These are phyloP conservation scores for Graphium sp. DNA, from an alignment of 2,329 filamentous ascomycete species.

Conservation along the genomic window DNA sequence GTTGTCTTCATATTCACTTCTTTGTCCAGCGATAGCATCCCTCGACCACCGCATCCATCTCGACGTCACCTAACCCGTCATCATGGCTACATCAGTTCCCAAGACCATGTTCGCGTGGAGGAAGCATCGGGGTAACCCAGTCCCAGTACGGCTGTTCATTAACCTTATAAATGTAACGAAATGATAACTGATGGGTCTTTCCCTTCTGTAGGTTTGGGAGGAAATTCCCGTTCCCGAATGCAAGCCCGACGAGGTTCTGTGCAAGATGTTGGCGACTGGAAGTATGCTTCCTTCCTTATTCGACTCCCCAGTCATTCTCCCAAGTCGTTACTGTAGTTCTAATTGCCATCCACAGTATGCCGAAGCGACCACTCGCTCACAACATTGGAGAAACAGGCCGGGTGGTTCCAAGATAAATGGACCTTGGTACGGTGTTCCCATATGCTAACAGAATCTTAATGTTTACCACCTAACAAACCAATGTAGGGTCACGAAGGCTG, in stretches of 20 bases:
- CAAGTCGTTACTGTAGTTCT: not conserved
- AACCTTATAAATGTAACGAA: too few relatives aligned
- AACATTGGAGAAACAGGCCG: conserved; percentile 11
- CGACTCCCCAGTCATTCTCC: not conserved
- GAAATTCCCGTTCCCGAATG: conserved; percentile 12
- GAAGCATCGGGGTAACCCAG: conserved; percentile 14
- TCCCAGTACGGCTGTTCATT: conserved; percentile 9
- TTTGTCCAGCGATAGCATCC: too few relatives aligned
- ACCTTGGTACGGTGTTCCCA: conserved; percentile 7
- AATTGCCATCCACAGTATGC: conserved; percentile 9
- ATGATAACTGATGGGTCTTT: not conserved
- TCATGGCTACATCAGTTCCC: conserved; percentile 7
- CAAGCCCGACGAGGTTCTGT: conserved; percentile 11
- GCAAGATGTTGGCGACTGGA: conserved; percentile 16
- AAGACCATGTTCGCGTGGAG: conserved; percentile 17
- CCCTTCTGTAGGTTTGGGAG: conserved; percentile 9
- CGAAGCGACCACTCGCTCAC: conserved; percentile 15
- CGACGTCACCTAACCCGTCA: too few relatives aligned
- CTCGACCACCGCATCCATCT: too few relatives aligned
- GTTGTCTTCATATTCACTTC: too few relatives aligned
- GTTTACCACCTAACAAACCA: not conserved
- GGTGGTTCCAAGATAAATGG: conserved; percentile 13
- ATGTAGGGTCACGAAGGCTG: conserved; percentile 11
- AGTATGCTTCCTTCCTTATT: conserved; percentile 7
- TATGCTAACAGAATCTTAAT: not conserved